Base-by-base conservation (phyloP, 2,329 filamentous ascomycete genomes). In the Claviceps pazoutovae region DNA sequence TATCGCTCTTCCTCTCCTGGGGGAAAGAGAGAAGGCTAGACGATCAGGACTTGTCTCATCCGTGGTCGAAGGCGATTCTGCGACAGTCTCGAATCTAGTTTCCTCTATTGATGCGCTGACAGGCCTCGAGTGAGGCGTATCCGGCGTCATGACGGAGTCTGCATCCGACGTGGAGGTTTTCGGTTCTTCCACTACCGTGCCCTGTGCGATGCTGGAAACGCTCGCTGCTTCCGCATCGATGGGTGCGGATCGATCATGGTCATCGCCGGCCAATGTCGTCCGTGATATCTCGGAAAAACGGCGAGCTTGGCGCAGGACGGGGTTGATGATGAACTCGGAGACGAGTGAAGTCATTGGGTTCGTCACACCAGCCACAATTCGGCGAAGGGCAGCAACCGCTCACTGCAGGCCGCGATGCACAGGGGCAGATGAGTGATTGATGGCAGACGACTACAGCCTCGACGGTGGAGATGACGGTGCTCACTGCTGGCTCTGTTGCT, bases 271-370 rank as follows among this genome's bases (percentile, higher is more conserved):
- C 58, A 71, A 58, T 56, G 64, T 68, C 23, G 68, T 62, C 51
- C 69, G 65, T 34, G 70, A 72, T 54, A 71, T 71, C 59, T 72
- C 71, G 48, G 81, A 83, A 61, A 84, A 77, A 56, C 79, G 78
- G 56, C 79, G 78, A 60, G 80, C 80, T 66, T 83, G 80, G 63
- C 80, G 78, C 58, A 83, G 67, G 60, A 83, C 79, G 53, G 81
- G 80, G 56, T 82, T 82, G 65, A 83, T 80, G 59, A 83, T 68
- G 63, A 82, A 82, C 55, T 82, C 77, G 61, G 79, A 76, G 51
- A 84, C 79, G 60, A 83, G 69, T 58, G 74, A 80, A 64, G 76
- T 74, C 80, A 84, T 84, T 61, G 59, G 58, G 55, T 42, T 53
- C 50, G 55, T 55, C 50, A 56, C 51, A 48, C 37, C 43, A 11